phyloP scores from a whole-genome alignment of 345 rosid genomes.

The Hypericum perforatum region DNA sequence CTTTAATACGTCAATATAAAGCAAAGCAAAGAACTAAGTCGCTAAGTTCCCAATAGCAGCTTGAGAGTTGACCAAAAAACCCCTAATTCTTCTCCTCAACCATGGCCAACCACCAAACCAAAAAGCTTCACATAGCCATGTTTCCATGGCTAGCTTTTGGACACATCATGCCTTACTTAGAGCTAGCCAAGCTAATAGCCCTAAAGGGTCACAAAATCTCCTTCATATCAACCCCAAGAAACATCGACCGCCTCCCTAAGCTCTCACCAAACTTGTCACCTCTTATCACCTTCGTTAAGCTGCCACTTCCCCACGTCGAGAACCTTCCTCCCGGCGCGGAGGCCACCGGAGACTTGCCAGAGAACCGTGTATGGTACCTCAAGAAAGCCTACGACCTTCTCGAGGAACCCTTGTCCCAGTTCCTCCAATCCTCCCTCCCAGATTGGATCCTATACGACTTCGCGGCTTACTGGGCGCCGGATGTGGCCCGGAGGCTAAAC shows the following conservation, averaged over 20 bases:
- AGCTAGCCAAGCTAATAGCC: slow-evolving; percentile 11
- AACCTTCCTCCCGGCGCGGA: slow-evolving; percentile 6
- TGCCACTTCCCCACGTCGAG: not conserved
- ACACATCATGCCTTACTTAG: slow-evolving; percentile 14
- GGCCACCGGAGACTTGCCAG: slow-evolving; percentile 9
- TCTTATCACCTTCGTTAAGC: not conserved
- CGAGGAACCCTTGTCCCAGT: not conserved
- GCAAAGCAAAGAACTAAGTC: too few species aligned
- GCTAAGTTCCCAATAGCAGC: too few species aligned
- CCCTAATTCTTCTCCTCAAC: too few species aligned
- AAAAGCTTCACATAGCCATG: slow-evolving; percentile 6
- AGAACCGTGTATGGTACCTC: slow-evolving; percentile 2
- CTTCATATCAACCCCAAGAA: slow-evolving; percentile 7
- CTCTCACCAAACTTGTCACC: not conserved
- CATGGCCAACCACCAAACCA: not conserved
- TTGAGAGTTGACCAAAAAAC: too few species aligned
- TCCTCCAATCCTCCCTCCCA: not conserved
- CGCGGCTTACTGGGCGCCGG: not conserved
- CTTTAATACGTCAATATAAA: too few species aligned
- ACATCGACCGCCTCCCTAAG: slow-evolving; percentile 13
- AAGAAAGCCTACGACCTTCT: slow-evolving; percentile 7
- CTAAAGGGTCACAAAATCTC: slow-evolving; percentile 12
- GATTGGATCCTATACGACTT: slow-evolving; percentile 12
- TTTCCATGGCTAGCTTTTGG: slow-evolving; percentile 22
- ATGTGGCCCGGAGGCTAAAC: too few species aligned